Evolutionary conservation across 1,284 basidiomycete species (phyloP), one percentile per base, ranked within the genome.

Genomic region (Cutaneotrichosporon curvatum): DNA sequence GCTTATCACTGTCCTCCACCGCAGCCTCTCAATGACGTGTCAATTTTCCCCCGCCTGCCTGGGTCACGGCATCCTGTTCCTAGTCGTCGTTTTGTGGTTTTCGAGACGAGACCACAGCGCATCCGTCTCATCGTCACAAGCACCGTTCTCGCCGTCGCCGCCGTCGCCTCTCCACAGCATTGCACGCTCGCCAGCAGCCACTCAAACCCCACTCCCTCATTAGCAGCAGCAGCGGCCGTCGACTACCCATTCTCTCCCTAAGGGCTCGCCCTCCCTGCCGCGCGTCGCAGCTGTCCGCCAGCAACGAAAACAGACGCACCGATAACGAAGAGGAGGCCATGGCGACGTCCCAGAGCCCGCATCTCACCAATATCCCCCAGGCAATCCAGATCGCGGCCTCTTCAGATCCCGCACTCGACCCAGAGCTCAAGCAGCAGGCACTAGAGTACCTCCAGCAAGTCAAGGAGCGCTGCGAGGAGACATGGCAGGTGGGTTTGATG

Each of bases 371-470:
- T 36, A 72, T 72, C 31, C 71, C 71, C 30, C 61, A 72, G 52
- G 71, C 71, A 12, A 67, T 72, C 43, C 57, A 62, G 21, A 67
- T 72, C 34, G 71, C 71, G 14, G 68, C 67, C 3, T 57, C 58
- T 42, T 51, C 53, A 23, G 68, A 69, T 48, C 58, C 62, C 5
- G 52, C 43, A 6, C 55, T 68, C 11, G 62, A 68, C 43, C 53
- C 60, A 9, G 57, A 52, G 4, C 56, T 72, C 48, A 68, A 68
- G 43, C 60, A 66, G 43, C 66, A 71, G 53, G 71, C 71, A 0
- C 56, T 72, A 23, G 67, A 65, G 43, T 72, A 72, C 42, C 58
- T 72, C 21, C 56, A 54, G 19, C 66, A 72, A 51, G 71, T 72
- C 58, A 67, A 59, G 43, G 59, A 67, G 41, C 54, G 67, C 18